Conservation (phyloP, 2,329 filamentous ascomycete species). For the Colletotrichum somersetense region DNA sequence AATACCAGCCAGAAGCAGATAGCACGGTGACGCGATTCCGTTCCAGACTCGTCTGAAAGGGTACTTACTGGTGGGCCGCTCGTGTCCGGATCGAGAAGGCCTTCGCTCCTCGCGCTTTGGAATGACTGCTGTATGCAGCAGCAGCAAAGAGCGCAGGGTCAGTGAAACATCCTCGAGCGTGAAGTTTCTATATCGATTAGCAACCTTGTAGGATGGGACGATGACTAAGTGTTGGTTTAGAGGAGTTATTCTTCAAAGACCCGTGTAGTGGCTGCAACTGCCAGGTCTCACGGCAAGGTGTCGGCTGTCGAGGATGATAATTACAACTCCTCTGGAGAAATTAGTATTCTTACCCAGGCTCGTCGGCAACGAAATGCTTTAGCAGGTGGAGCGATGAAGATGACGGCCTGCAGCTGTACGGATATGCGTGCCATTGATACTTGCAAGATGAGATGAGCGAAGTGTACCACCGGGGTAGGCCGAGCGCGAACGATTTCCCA, state of each 20-base stretch:
- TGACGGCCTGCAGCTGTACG: neutral
- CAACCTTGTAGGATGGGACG: no score
- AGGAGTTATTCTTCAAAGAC: neutral
- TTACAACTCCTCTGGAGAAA: neutral
- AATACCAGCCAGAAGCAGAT: constrained; percentile 5
- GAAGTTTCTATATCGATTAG: neutral
- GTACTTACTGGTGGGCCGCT: neutral
- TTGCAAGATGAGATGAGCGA: constrained; percentile 14
- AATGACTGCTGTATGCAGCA: neutral
- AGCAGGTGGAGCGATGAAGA: no score
- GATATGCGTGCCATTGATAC: constrained; percentile 1
- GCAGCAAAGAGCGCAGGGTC: constrained; percentile 4
- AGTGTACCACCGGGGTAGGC: constrained; percentile 9
- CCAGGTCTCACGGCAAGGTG: neutral
- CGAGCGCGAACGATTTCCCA: neutral
- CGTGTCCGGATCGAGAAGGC: neutral
- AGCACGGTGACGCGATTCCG: constrained; percentile 25
- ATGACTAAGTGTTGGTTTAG: no score
- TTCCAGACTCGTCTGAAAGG: constrained; percentile 34
- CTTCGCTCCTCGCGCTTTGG: neutral
- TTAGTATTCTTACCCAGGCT: neutral
- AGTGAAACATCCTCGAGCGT: neutral
- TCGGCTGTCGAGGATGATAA: neutral
- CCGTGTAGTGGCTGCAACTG: no score
- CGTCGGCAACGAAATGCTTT: neutral